Evolutionary conservation across 495 filamentous ascomycete genomes (phyloP).

Genomic region (Lophiotrema nucula): DNA sequence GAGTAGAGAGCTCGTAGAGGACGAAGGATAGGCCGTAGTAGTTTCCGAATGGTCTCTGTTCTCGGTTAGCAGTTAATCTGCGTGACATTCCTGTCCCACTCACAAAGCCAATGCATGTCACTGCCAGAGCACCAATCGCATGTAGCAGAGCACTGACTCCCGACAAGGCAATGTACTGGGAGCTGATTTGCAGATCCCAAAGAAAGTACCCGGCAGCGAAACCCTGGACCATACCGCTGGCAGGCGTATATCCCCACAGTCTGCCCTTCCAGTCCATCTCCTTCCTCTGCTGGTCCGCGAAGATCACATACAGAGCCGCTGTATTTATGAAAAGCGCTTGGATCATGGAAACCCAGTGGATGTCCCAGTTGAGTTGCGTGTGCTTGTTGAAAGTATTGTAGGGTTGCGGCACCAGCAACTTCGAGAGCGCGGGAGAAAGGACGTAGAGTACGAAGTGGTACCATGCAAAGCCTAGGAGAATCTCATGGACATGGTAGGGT

Average conservation of each 20-base stretch:
- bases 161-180: constrained; percentile 7
- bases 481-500: constrained; percentile 26
- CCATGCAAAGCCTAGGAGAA: constrained; percentile 18
- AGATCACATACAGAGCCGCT: constrained; percentile 25
- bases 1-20: constrained; percentile 81
- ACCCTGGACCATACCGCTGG: constrained; percentile 26
- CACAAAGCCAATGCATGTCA: constrained; percentile 24
- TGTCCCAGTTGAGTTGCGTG: constrained; percentile 30
- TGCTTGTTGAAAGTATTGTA: constrained; percentile 20
- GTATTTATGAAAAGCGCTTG: constrained; percentile 21
- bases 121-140: constrained; percentile 21
- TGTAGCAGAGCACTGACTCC: constrained; percentile 19
- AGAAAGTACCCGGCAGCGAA: constrained; percentile 31
- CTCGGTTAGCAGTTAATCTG: background rate
- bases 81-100: background rate
- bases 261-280: constrained; percentile 23
- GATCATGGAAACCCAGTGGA: constrained; percentile 29
- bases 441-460: constrained; percentile 23
- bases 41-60: constrained; percentile 84
- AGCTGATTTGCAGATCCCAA: constrained; percentile 25
- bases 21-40: constrained; percentile 89
- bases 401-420: constrained; percentile 4
- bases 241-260: constrained; percentile 27
- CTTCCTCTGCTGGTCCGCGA: constrained; percentile 10
- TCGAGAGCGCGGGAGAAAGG: constrained; percentile 21